These are phyloP conservation scores for Mycena filopes DNA, from an alignment of 768 basidiomycete genomes.

Conservation along the genomic window DNA sequence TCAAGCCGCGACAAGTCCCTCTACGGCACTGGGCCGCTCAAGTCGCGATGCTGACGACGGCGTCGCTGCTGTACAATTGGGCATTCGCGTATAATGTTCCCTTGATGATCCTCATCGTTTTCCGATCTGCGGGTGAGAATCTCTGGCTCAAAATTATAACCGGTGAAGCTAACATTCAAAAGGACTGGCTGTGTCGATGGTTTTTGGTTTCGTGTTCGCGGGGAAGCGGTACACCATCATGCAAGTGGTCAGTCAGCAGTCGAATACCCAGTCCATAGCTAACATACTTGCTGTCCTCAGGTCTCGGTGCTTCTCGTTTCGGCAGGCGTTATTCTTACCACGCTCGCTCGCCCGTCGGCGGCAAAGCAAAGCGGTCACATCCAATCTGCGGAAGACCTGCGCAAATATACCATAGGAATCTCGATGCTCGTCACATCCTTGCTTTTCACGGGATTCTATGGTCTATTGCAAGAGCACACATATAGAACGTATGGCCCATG, in stretches of 20 bases:
- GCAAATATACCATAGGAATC: slow-evolving; percentile 71
- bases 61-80: slow-evolving; percentile 84
- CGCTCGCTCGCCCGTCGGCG: slow-evolving; percentile 66
- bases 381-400: slow-evolving; percentile 46
- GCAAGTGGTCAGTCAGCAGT: slow-evolving; percentile 65
- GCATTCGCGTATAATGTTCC: slow-evolving; percentile 83
- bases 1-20: slow-evolving; percentile 78
- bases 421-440: slow-evolving; percentile 73
- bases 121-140: slow-evolving; percentile 78
- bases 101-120: slow-evolving; percentile 83
- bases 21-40: slow-evolving; percentile 74
- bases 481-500: slow-evolving; percentile 78
- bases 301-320: slow-evolving; percentile 75
- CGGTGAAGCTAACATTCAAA: slow-evolving; percentile 14
- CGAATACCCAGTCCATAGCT: background rate
- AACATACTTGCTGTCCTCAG: slow-evolving; percentile 50
- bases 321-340: slow-evolving; percentile 76
- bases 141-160: slow-evolving; percentile 1
- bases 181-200: slow-evolving; percentile 84
- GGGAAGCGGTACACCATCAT: slow-evolving; percentile 65
- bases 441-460: slow-evolving; percentile 73
- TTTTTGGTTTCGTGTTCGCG: slow-evolving; percentile 70
- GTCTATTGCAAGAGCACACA: slow-evolving; percentile 80
- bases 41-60: slow-evolving; percentile 72
- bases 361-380: slow-evolving; percentile 23